Conservation (phyloP, 192 early-diverging fungal species). For the Rhizophagus clarus region DNA sequence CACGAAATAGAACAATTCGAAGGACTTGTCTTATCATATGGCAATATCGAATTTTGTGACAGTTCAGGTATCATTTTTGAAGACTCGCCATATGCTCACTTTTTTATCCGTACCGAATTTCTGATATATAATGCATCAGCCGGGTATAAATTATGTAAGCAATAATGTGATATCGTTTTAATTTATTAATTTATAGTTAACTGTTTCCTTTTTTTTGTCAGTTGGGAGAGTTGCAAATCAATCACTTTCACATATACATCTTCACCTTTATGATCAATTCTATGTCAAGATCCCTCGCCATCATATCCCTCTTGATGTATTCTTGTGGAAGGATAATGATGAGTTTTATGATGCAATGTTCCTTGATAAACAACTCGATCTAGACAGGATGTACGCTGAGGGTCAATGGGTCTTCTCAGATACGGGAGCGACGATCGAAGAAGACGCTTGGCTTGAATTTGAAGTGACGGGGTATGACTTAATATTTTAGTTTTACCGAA, state of each 20-base stretch:
- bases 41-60: conserved; percentile 1
- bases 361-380: neutral
- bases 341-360: neutral
- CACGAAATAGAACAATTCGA: neutral
- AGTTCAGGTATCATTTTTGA: conserved; percentile 3
- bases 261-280: conserved; percentile 1
- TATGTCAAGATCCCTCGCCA: neutral
- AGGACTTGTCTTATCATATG: neutral
- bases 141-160: conserved; percentile 1
- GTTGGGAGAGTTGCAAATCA: conserved; percentile 6
- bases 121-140: neutral
- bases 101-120: neutral
- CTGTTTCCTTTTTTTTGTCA: neutral
- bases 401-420: neutral
- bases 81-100: conserved; percentile 12
- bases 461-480: too few species aligned
- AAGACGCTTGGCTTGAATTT: too few species aligned
- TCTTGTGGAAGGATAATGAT: neutral
- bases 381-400: neutral
- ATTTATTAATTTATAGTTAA: neutral
- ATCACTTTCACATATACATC: neutral
- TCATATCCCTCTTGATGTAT: conserved; percentile 1
- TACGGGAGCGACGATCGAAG: too few species aligned
- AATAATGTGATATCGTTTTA: neutral
- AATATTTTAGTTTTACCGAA: too few species aligned